phyloP scores from a whole-genome alignment of 768 basidiomycete species.

The Russula compacta region DNA sequence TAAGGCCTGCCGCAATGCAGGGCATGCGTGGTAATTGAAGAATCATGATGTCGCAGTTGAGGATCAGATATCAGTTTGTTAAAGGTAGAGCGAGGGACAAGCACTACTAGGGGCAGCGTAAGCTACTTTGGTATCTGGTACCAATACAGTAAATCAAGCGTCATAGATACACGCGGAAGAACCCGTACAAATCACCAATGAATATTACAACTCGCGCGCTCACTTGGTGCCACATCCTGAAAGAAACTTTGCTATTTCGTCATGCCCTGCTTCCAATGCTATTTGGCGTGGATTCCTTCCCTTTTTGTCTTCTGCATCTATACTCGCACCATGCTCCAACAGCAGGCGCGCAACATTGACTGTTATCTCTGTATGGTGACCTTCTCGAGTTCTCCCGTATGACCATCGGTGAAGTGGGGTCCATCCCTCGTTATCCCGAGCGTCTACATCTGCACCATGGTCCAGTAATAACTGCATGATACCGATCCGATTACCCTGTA shows the following conservation, averaged over 20 bases:
- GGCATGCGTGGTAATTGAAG: no score
- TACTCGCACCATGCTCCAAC: background rate
- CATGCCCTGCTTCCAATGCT: background rate
- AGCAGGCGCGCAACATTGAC: background rate
- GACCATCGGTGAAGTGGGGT: background rate
- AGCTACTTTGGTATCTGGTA: no score
- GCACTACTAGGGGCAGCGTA: no score
- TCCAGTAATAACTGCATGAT: background rate
- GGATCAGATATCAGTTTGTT: no score
- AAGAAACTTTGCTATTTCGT: background rate
- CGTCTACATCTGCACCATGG: background rate
- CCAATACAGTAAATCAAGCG: no score
- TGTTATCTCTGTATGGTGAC: rapidly evolving
- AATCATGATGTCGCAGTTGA: no score
- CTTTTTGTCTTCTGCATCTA: background rate
- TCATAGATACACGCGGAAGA: no score
- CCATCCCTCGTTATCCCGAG: background rate
- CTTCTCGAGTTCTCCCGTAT: rapidly evolving
- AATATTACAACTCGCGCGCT: no score
- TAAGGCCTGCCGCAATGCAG: no score
- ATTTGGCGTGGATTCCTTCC: background rate
- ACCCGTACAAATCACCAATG: no score
- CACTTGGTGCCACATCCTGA: no score
- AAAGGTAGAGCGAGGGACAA: no score
- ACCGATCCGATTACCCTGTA: background rate